phyloP scores from a whole-genome alignment of 345 rosid genomes.

The Ceriops decandra region DNA sequence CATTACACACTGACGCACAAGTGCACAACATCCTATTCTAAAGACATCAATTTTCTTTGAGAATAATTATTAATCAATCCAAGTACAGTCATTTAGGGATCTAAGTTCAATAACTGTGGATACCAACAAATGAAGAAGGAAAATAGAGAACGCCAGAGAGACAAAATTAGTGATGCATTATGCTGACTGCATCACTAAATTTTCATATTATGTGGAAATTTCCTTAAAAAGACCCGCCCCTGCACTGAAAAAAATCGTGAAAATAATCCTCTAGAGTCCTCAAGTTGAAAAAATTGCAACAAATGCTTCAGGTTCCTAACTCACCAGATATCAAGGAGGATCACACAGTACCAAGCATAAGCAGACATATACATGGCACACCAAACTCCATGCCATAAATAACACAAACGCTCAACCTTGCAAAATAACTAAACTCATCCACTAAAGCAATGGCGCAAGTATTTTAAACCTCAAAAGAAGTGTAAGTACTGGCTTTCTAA shows the following conservation, averaged over 20 bases:
- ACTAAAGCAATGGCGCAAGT: background rate
- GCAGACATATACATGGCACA: background rate
- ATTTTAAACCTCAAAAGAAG: background rate
- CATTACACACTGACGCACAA: no score
- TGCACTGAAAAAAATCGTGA: background rate
- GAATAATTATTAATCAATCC: no score
- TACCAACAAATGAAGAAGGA: no score
- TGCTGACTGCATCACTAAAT: background rate
- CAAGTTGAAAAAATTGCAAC: background rate
- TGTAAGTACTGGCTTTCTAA: background rate
- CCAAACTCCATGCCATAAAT: conserved; percentile 1
- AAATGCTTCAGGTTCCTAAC: background rate
- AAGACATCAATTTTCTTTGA: no score
- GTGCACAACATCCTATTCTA: no score
- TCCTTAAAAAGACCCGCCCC: background rate
- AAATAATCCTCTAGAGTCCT: background rate
- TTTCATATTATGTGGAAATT: background rate
- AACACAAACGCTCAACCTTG: background rate
- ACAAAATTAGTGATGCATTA: no score
- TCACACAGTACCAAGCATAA: background rate
- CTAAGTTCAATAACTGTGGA: no score
- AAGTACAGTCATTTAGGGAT: no score
- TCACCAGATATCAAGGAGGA: background rate
- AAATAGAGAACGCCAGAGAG: no score
- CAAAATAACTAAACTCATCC: background rate